A percentile compares a stretch with the other conserved stretches of the same genome.
Evolutionary conservation across 345 rosid species (phyloP).

Genomic region (Reutealis trisperma): DNA sequence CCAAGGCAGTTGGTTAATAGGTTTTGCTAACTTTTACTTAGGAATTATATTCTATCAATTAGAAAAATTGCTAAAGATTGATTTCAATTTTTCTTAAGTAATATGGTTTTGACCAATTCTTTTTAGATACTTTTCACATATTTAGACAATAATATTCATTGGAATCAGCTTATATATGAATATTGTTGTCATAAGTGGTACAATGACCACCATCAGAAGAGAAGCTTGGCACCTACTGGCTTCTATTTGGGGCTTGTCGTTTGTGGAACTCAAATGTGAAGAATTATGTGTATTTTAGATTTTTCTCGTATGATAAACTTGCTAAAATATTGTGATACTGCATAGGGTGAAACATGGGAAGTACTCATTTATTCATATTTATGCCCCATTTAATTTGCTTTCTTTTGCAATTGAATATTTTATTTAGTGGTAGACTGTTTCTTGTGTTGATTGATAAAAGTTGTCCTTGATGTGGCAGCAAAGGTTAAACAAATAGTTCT

Average conservation of each 20-base stretch:
- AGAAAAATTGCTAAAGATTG: too few relatives aligned
- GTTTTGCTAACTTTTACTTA: not conserved
- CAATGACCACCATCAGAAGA: not conserved
- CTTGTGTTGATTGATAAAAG: conserved; percentile 53
- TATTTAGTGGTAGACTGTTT: conserved; percentile 4
- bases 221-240: not conserved
- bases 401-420: not conserved
- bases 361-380: not conserved
- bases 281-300: not conserved
- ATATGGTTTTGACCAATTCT: not conserved
- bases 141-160: not conserved
- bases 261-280: too few relatives aligned
- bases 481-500: conserved; percentile 74
- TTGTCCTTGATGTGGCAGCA: conserved; percentile 79
- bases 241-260: not conserved
- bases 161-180: not conserved
- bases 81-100: too few relatives aligned
- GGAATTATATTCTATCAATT: too few relatives aligned
- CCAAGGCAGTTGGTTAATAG: not conserved
- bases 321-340: not conserved
- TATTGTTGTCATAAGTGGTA: not conserved
- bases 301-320: not conserved
- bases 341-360: not conserved
- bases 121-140: not conserved
- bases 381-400: not conserved